Conservation (phyloP, 306 rosid species). For the Cotoneaster glaucophyllus region DNA sequence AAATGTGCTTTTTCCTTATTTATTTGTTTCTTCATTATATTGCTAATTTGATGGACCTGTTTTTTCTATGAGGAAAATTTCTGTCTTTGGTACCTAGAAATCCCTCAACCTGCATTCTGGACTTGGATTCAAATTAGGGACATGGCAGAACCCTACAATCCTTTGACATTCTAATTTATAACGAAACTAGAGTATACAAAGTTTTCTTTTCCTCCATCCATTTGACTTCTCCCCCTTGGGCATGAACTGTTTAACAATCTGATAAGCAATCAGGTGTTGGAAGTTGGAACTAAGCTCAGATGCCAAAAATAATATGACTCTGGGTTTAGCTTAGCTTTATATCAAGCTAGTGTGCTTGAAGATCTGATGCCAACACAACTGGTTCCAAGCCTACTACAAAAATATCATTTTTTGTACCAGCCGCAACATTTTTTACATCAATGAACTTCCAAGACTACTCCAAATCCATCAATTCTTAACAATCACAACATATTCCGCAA, state of each 20-base stretch:
- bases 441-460: background rate
- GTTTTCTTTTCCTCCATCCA: background rate
- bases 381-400: background rate
- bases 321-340: background rate
- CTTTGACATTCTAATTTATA: background rate
- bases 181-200: background rate
- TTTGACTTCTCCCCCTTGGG: background rate
- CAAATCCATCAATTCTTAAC: background rate
- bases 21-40: background rate
- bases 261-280: background rate
- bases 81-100: background rate
- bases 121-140: background rate
- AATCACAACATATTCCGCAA: background rate
- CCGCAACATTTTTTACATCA: background rate
- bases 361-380: background rate
- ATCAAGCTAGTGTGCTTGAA: background rate
- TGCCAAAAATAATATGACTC: background rate
- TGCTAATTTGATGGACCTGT: background rate
- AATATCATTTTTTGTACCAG: background rate
- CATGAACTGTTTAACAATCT: background rate
- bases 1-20: background rate
- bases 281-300: background rate
- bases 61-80: background rate
- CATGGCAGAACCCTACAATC: background rate
- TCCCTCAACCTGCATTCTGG: background rate